phyloP scores from a whole-genome alignment of 73 alveolate genomes.

The Stentor coeruleus region DNA sequence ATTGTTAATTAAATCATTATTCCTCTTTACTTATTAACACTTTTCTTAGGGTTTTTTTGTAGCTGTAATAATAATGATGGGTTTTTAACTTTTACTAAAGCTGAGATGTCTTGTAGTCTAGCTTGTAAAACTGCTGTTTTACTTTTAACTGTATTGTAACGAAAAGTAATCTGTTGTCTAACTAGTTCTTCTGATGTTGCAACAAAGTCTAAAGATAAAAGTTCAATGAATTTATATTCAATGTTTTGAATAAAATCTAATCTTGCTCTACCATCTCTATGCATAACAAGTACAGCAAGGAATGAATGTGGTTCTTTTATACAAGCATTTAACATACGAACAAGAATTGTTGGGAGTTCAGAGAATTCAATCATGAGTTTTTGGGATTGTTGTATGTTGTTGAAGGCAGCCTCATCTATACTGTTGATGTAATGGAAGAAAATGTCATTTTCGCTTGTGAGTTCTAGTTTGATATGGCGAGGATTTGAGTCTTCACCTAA shows the following conservation, averaged over 20 bases:
- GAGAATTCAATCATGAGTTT: slow-evolving; percentile 84
- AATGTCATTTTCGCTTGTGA: slow-evolving; percentile 91
- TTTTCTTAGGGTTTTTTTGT: slow-evolving; percentile 47
- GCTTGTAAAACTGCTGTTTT: slow-evolving; percentile 84
- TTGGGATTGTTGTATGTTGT: slow-evolving; percentile 43
- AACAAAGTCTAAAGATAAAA: slow-evolving; percentile 65
- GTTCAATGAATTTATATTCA: slow-evolving; percentile 93
- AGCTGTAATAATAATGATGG: slow-evolving; percentile 83
- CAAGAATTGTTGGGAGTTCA: slow-evolving; percentile 74
- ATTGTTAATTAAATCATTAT: too few relatives aligned
- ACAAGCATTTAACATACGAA: slow-evolving; percentile 86
- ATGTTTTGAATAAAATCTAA: slow-evolving; percentile 83
- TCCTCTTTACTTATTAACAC: slow-evolving; percentile 28
- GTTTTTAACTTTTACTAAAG: slow-evolving; percentile 75
- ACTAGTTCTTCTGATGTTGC: slow-evolving; percentile 83
- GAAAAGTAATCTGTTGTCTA: slow-evolving; percentile 79
- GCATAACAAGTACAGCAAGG: slow-evolving; percentile 90
- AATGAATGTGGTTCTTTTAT: slow-evolving; percentile 75
- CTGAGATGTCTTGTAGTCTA: slow-evolving; percentile 71
- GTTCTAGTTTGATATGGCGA: slow-evolving; percentile 64
- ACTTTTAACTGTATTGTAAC: slow-evolving; percentile 73
- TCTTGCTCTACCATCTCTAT: slow-evolving; percentile 81
- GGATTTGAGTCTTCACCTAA: slow-evolving; percentile 60
- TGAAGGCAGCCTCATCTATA: slow-evolving; percentile 38
- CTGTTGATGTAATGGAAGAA: slow-evolving; percentile 83